phyloP scores from a whole-genome alignment of 768 basidiomycete species.

The Pleurotus eryngii region DNA sequence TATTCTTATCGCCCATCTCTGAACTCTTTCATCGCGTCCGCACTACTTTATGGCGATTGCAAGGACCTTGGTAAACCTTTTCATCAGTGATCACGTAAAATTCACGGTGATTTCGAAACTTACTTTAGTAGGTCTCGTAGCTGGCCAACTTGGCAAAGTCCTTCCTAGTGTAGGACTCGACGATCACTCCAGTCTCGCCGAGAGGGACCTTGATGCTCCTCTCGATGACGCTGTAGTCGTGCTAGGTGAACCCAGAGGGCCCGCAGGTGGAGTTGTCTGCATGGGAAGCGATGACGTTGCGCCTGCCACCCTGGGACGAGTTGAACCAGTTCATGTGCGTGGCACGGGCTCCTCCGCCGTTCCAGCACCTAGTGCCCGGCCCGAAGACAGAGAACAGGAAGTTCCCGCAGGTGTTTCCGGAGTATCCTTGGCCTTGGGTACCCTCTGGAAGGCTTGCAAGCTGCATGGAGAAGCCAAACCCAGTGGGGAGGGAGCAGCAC shows the following conservation, averaged over 20 bases:
- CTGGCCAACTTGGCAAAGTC: background rate
- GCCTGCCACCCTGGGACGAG: background rate
- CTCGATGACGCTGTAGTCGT: background rate
- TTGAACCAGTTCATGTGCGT: conserved; percentile 8
- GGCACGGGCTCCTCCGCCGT: conserved; percentile 5
- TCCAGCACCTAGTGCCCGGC: background rate
- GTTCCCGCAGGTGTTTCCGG: background rate
- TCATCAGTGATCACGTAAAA: too few species aligned
- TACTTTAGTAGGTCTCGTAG: conserved; percentile 1
- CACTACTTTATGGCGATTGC: too few species aligned
- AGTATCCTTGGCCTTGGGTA: conserved; percentile 6
- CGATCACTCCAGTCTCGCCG: background rate
- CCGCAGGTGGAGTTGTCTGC: background rate
- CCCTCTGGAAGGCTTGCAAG: background rate
- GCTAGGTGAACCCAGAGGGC: conserved; percentile 2
- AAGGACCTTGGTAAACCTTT: too few species aligned
- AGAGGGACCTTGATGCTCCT: conserved; percentile 5
- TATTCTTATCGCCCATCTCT: too few species aligned
- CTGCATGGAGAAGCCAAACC: conserved; percentile 6
- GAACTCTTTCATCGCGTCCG: too few species aligned
- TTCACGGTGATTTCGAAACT: background rate
- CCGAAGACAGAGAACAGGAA: conserved; percentile 4
- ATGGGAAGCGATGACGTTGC: background rate
- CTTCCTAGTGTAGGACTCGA: background rate
- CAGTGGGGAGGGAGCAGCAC: conserved; percentile 4